Conservation (phyloP, 495 filamentous ascomycete genomes). For the Thermothielavioides terrestris region DNA sequence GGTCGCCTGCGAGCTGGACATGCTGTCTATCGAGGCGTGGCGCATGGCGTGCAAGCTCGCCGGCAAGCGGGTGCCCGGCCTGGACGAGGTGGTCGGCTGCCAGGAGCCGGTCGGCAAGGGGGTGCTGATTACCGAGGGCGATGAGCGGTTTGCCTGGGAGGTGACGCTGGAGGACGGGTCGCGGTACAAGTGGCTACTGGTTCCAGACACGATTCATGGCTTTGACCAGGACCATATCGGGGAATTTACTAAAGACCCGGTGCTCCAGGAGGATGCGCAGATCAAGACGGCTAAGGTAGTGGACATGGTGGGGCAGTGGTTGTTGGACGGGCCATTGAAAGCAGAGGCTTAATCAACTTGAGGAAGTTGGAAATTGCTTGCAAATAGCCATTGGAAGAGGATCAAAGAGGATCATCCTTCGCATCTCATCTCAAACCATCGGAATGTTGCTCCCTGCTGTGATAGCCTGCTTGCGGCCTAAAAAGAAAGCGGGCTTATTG, state of each 20-base stretch:
- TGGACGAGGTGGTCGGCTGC: slow-evolving; percentile 30
- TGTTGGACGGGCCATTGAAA: slow-evolving; percentile 14
- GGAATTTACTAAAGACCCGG: slow-evolving; percentile 7
- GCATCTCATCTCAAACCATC: too few relatives aligned
- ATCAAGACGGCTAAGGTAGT: slow-evolving; percentile 29
- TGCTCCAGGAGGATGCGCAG: slow-evolving; percentile 20
- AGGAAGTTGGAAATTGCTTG: background rate
- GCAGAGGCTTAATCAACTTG: background rate
- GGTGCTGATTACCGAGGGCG: slow-evolving; percentile 19
- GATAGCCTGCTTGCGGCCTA: too few relatives aligned
- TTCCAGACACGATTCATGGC: slow-evolving; percentile 34
- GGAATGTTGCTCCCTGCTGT: too few relatives aligned
- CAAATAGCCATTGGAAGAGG: too few relatives aligned
- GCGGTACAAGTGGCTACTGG: slow-evolving; percentile 30
- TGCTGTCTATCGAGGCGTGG: slow-evolving; percentile 30
- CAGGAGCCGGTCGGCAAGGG: slow-evolving; percentile 20
- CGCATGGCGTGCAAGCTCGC: slow-evolving; percentile 28
- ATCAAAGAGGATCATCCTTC: background rate
- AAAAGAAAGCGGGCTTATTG: too few relatives aligned
- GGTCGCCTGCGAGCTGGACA: slow-evolving; percentile 46
- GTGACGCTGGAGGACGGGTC: slow-evolving; percentile 16
- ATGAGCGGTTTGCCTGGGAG: slow-evolving; percentile 33
- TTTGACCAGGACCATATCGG: slow-evolving; percentile 24
- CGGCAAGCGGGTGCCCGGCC: slow-evolving; percentile 11
- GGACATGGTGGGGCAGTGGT: slow-evolving; percentile 29